A percentile compares a stretch with the other conserved stretches of the same genome.
Conservation (phyloP, 2,329 filamentous ascomycete species). For the Fusarium sp. region DNA sequence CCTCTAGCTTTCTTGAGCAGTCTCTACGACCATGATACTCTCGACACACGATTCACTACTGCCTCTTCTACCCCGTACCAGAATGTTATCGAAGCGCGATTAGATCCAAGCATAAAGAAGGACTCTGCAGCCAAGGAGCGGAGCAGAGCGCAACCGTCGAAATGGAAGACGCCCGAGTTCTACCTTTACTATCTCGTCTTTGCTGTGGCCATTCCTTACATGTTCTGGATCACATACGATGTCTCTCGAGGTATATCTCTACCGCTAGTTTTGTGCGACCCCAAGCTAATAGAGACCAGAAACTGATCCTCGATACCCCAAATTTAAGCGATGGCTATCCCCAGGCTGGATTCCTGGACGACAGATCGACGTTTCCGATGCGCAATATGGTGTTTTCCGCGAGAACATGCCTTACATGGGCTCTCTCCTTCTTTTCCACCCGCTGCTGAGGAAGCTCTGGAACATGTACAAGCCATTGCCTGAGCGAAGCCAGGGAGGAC, state of each 20-base stretch:
- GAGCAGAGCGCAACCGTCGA: conserved; percentile 66
- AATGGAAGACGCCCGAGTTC: conserved; percentile 90
- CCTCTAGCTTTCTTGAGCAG: conserved; percentile 56
- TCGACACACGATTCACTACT: conserved; percentile 72
- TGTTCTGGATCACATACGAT: conserved; percentile 90
- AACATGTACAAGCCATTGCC: conserved; percentile 62
- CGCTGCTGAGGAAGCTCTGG: conserved; percentile 78
- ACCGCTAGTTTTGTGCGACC: neutral
- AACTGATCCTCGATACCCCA: conserved; percentile 81
- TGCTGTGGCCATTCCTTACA: conserved; percentile 74
- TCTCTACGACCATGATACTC: conserved; percentile 73
- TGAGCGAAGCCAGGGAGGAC: conserved; percentile 54
- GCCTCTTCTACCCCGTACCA: conserved; percentile 75
- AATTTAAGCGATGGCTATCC: conserved; percentile 76
- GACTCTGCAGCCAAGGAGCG: conserved; percentile 51
- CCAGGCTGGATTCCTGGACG: conserved; percentile 93
- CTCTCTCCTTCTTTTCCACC: conserved; percentile 79
- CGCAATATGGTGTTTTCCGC: conserved; percentile 87
- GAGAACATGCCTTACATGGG: conserved; percentile 85
- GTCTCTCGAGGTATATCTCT: conserved; percentile 78
- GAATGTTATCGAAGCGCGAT: conserved; percentile 62
- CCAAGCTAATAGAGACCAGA: conserved; percentile 59
- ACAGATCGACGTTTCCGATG: conserved; percentile 91
- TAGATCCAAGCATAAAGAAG: conserved; percentile 52
- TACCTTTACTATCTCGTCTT: conserved; percentile 81